Conservation (phyloP, 2,329 filamentous ascomycete species). For the Beauveria rudraprayagi region DNA sequence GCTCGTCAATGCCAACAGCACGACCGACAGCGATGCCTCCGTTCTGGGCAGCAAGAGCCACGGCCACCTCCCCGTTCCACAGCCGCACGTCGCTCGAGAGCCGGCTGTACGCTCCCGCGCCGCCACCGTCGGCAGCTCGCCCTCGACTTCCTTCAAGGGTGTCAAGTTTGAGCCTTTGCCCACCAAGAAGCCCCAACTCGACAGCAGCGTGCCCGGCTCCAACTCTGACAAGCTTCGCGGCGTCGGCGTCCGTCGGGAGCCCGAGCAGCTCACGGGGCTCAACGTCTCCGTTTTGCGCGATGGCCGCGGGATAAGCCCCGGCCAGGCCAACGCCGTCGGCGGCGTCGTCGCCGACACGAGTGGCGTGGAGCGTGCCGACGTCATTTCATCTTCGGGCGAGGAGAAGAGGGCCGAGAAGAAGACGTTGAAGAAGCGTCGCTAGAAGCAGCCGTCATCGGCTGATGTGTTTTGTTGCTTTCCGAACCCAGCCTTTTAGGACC, state of each 20-base stretch:
- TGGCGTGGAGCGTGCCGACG: conserved; percentile 7
- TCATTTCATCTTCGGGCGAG: conserved; percentile 7
- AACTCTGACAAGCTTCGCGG: conserved; percentile 5
- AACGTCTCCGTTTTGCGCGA: conserved; percentile 7
- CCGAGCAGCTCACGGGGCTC: neutral
- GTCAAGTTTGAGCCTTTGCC: neutral
- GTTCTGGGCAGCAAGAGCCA: conserved; percentile 20
- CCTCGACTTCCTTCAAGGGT: neutral
- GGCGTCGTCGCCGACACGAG: neutral
- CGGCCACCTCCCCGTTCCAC: conserved; percentile 8
- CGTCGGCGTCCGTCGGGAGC: conserved; percentile 8
- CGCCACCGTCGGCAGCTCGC: conserved; percentile 3
- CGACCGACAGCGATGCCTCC: conserved; percentile 31
- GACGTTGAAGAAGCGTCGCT: conserved; percentile 8
- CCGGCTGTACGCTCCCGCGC: conserved; percentile 7
- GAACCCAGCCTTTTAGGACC: neutral
- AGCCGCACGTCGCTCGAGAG: conserved; percentile 24
- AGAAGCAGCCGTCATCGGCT: neutral
- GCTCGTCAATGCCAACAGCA: conserved; percentile 19
- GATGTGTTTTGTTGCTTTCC: conserved; percentile 1
- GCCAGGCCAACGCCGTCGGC: conserved; percentile 8
- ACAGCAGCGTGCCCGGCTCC: neutral
- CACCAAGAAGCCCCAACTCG: neutral
- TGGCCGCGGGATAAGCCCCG: conserved; percentile 10
- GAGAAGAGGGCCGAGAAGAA: conserved; percentile 4